A percentile compares a stretch with the other conserved stretches of the same genome.
phyloP scores from a whole-genome alignment of 1,284 basidiomycete species.

The Cryptococcus sp. region DNA sequence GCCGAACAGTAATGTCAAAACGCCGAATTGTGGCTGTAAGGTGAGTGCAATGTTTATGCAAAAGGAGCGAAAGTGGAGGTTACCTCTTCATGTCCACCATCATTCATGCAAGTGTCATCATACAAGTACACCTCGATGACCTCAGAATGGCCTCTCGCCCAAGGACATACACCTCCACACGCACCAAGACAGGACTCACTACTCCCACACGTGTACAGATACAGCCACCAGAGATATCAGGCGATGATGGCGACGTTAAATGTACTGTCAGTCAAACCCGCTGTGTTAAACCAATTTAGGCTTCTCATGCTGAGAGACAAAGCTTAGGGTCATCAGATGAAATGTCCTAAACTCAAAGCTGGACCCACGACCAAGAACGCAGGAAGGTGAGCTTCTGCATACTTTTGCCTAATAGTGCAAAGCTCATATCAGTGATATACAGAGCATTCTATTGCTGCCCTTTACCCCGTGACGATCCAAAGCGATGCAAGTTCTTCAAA shows the following conservation, averaged over 20 bases:
- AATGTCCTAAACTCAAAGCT: constrained; percentile 23
- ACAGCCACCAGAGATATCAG: constrained; percentile 7
- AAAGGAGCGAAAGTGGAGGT: neutral
- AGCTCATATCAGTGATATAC: neutral
- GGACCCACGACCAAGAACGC: constrained; percentile 39
- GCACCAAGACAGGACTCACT: neutral
- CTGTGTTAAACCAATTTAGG: neutral
- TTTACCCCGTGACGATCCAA: constrained; percentile 31
- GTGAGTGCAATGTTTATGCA: neutral
- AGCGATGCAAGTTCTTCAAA: constrained; percentile 48
- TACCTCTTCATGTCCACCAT: too few species aligned
- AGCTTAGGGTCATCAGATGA: constrained; percentile 28
- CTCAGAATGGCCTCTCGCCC: constrained; percentile 8
- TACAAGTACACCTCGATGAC: neutral
- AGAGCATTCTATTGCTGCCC: constrained; percentile 47
- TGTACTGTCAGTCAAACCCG: constrained; percentile 22
- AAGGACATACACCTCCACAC: constrained; percentile 5
- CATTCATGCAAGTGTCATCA: neutral
- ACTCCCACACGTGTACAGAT: neutral
- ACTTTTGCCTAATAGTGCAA: neutral
- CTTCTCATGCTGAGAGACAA: neutral
- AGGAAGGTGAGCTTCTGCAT: constrained; percentile 26
- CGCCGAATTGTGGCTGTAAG: neutral
- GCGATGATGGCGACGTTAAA: constrained; percentile 16
- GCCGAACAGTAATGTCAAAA: neutral